Evolutionary conservation across 75 land plant genomes (phyloP), one percentile per base, ranked within the genome.

Genomic region (Pseudotsuga menziesii): DNA sequence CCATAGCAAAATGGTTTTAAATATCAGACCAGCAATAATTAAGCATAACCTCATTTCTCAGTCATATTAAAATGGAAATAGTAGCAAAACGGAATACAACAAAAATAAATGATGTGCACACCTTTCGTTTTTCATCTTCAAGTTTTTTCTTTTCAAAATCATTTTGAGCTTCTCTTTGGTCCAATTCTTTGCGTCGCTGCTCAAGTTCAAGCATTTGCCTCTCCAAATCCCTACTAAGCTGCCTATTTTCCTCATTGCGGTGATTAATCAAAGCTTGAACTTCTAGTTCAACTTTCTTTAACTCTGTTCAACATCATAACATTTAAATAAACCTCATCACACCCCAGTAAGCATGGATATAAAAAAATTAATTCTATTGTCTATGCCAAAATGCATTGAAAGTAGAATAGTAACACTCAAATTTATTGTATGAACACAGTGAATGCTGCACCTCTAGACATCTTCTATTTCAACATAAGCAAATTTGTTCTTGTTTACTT

Each of bases 141-240:
- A 85, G 72, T 55, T 86, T 89, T 67, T 61, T 81, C 39, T 62
- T 80, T 75, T 88, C 89, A 64, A 13, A 73, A 1, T 88, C 87
- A 76, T 82, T 81, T 16, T 77, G 80, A 17, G 77, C 87, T 19
- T 78, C 89, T 20, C 82, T 77, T 3, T 78, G 58, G 0, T 76
- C 78, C 60, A 91, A 73, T 26, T 86, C 80, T 41, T 82, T 70
- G 48, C 77, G 62, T 7, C 80, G 61, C 22, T 41, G 27, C 56
- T 76, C 75, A 4, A 88, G 77, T 44, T 82, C 75, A 58, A 79
- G 69, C 32, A 69, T 76, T 62, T 83, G 75, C 9, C 16, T 25
- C 41, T 81, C 84, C 52, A 91, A 54, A 0, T 89, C 72, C 27
- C 12, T 0, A 57, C 25, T 77, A 19, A 36, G 62, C 57, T 77